Base-by-base conservation (phyloP, 2,329 filamentous ascomycete species). In the Cladosporium halotolerans region DNA sequence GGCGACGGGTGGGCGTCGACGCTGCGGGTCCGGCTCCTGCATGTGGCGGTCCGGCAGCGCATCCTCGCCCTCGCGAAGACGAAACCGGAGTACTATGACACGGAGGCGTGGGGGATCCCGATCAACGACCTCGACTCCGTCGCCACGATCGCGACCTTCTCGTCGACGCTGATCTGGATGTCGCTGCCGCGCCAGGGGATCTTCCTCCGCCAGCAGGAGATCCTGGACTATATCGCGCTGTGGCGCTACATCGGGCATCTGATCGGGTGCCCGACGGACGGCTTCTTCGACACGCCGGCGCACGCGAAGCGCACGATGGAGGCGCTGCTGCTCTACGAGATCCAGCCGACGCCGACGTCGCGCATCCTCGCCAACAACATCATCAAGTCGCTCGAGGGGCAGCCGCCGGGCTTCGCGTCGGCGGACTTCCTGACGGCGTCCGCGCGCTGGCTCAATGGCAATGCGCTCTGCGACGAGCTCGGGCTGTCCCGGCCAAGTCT, bases 41-140 rank as follows among this genome's bases (percentile, higher is more conserved):
- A 89, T 63, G 81, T 85, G 1, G 77, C 79, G 0, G 84, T 89
- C 7, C 79, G 86, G 1, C 73, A 80, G 52, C 79, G 82, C 6
- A 88, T 89, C 56, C 68, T 86, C 60, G 74, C 74, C 28, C 76
- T 89, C 7, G 76, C 77, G 11, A 65, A 72, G n/a, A 67, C 76
- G 36, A 71, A 74, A 14, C 81, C 83, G 0, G 73, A 72, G 2
- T 89, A 89, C 68, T 89, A 83, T 68, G 74, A 82, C 57, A 66
- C 81, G 1, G 68, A 76, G 14, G 69, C 75, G 36, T 79, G 74
- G 64, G 85, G 86, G 3, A 73, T 85, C 3, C 86, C 86, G 4
- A 83, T 91, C 65, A 91, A 86, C 61, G 85, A 91, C 60, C 76
- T 92, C 1, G 86, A 92, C 67, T 81, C 78, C 54, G 81, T 90